Evolutionary conservation across 1,284 basidiomycete species (phyloP).

Genomic region (Heterobasidion occidentale): DNA sequence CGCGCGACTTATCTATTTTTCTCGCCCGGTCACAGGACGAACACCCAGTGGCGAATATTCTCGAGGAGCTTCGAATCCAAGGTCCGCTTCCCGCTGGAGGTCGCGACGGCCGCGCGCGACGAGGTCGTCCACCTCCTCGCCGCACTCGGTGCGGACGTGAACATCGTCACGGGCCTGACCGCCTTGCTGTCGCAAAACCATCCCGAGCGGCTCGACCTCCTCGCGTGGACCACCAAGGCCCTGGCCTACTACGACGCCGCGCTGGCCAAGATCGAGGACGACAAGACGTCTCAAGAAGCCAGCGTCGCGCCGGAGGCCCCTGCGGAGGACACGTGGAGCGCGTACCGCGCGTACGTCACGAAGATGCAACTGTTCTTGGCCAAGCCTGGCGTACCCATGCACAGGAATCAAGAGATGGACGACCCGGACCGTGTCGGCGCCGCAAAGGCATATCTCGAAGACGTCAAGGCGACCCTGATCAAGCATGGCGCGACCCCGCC

Average conservation of each 20-base stretch:
- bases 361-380: background rate
- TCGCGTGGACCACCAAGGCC: background rate
- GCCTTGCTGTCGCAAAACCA: no score
- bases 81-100: background rate
- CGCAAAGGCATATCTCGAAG: background rate
- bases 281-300: no score
- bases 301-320: background rate
- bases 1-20: background rate
- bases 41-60: no score
- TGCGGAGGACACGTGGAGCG: background rate
- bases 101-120: background rate
- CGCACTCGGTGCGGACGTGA: background rate
- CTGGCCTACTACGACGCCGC: background rate
- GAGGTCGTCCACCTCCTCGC: background rate
- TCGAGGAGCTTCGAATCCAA: background rate
- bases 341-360: background rate
- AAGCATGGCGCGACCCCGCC: background rate
- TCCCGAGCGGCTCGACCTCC: background rate
- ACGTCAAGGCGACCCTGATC: background rate
- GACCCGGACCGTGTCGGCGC: background rate
- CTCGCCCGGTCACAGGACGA: background rate
- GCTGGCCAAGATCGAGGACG: background rate
- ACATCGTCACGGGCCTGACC: background rate
- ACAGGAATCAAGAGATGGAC: background rate
- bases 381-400: background rate